Base-by-base conservation (phyloP, 1,284 basidiomycete species). In the Sporisorium sorghi region DNA sequence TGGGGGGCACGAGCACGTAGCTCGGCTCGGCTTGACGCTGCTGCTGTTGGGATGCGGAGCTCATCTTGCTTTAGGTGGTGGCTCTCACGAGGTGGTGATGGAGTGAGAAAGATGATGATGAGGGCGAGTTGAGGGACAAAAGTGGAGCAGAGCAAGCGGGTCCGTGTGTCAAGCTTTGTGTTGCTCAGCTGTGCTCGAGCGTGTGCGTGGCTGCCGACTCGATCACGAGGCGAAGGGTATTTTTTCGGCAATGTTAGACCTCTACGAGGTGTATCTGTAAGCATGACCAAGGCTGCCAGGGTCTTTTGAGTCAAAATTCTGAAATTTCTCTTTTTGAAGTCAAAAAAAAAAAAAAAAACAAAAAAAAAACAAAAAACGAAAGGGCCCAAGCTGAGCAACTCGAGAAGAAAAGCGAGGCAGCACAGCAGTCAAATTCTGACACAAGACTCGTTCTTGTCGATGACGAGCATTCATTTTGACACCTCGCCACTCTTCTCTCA, bases 1-100 rank as follows among this genome's bases (percentile, higher is more conserved):
- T 35, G 28, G 71, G 58, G 10, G 79, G 79, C 37, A 79, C 76
- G 46, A 81, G 70, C 26, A 68, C 73, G 48, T 68, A 73, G 52
- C 67, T 51, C 57, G 67, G 67, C 58, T 64, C 57, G 7, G 57
- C 39, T 10, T 64, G 65, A 23, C 55, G 55, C 52, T 65, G 54
- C 21, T 58, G 44, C 46, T 69, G 59, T 12, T 51, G 59, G 52
- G 56, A n/a, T 5, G 58, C 47, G 52, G 59, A 49, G 58, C 49
- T 64, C 61, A 64, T 69, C 7, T 50, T 57, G 5, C 5, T 52
- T 19, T 46, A 23, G 11, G 39, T 42, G 43, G 14, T 15, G 3
- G 33, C 7, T 33, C 7, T 33, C 8, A 37, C 9, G 8, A 19
- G 15, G n/a, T 3, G n/a, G 26, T 9, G 21, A 14, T 3, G n/a